These are phyloP conservation scores for Fusarium cyanostomum DNA, from an alignment of 2,329 filamentous ascomycete genomes.

Conservation along the genomic window DNA sequence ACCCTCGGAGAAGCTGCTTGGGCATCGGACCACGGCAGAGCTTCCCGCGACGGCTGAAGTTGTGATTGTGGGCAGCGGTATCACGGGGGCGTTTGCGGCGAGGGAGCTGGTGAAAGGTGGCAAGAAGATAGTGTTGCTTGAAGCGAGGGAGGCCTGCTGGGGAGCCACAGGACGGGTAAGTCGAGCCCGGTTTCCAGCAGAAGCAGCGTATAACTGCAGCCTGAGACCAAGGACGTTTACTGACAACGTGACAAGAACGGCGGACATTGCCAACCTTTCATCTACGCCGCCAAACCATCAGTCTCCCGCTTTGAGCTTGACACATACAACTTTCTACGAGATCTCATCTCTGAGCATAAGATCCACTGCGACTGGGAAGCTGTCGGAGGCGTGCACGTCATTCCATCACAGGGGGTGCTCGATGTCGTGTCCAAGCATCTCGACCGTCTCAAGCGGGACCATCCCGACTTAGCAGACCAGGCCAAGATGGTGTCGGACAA, in stretches of 20 bases:
- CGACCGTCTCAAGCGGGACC: constrained; percentile 55
- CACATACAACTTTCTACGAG: constrained; percentile 69
- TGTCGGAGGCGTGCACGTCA: constrained; percentile 70
- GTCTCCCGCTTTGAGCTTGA: constrained; percentile 77
- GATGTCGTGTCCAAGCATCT: constrained; percentile 61
- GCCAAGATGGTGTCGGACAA: constrained; percentile 53
- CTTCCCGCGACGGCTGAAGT: constrained; percentile 73
- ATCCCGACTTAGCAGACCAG: constrained; percentile 66
- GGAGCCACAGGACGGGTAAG: constrained; percentile 83
- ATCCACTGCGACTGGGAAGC: constrained; percentile 77
- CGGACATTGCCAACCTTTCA: constrained; percentile 77
- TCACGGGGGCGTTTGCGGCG: constrained; percentile 78
- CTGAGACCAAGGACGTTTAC: neutral
- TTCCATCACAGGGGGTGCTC: constrained; percentile 67
- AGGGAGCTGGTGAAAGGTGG: constrained; percentile 65
- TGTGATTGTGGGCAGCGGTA: constrained; percentile 78
- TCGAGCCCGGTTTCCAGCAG: constrained; percentile 20
- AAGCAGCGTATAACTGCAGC: no score
- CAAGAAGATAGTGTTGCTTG: constrained; percentile 73
- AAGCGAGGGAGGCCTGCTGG: constrained; percentile 82
- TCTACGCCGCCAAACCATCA: constrained; percentile 68
- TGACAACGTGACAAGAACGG: constrained; percentile 61
- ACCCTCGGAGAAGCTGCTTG: constrained; percentile 69
- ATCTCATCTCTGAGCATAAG: constrained; percentile 63
- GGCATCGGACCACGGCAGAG: constrained; percentile 72